Evolutionary conservation across 2,329 filamentous ascomycete species (phyloP).

Genomic region (Cladosporium halotolerans): DNA sequence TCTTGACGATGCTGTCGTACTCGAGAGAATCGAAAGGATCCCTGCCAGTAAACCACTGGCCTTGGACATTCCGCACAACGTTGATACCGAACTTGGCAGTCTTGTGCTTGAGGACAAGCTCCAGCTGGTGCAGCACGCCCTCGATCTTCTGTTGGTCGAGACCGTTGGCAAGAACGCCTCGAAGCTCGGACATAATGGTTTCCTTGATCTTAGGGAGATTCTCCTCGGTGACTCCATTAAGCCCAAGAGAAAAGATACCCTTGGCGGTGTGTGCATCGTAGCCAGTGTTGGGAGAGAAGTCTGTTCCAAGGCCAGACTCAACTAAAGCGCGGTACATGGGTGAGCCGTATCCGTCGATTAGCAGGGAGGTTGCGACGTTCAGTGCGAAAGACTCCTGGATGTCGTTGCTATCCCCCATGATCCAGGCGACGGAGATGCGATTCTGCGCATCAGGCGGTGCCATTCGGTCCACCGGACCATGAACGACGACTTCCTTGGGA

Average conservation of each 20-base stretch:
- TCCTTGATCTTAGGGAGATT: constrained; percentile 72
- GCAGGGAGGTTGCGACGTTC: constrained; percentile 70
- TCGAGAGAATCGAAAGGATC: constrained; percentile 86
- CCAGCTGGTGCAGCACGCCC: constrained; percentile 86
- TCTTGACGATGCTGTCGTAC: constrained; percentile 81
- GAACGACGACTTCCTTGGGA: constrained; percentile 62
- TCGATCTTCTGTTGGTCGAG: constrained; percentile 89
- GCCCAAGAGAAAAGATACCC: constrained; percentile 81
- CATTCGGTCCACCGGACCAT: constrained; percentile 80
- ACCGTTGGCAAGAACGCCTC: constrained; percentile 63
- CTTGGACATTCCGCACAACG: constrained; percentile 79
- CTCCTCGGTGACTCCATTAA: constrained; percentile 79
- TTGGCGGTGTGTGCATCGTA: constrained; percentile 71
- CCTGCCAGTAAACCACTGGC: constrained; percentile 91
- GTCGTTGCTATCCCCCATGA: constrained; percentile 75
- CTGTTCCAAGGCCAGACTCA: constrained; percentile 81
- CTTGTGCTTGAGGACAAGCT: constrained; percentile 92
- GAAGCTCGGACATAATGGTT: constrained; percentile 65
- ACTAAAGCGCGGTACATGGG: constrained; percentile 85
- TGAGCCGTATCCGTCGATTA: constrained; percentile 93
- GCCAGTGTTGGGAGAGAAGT: constrained; percentile 91
- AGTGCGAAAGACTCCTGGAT: constrained; percentile 84
- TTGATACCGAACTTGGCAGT: constrained; percentile 91
- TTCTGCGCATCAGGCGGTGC: constrained; percentile 79
- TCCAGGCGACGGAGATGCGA: constrained; percentile 92